Evolutionary conservation across 108 stramenopile species (phyloP).

Genomic region (Pseudonitzschia pungens): DNA sequence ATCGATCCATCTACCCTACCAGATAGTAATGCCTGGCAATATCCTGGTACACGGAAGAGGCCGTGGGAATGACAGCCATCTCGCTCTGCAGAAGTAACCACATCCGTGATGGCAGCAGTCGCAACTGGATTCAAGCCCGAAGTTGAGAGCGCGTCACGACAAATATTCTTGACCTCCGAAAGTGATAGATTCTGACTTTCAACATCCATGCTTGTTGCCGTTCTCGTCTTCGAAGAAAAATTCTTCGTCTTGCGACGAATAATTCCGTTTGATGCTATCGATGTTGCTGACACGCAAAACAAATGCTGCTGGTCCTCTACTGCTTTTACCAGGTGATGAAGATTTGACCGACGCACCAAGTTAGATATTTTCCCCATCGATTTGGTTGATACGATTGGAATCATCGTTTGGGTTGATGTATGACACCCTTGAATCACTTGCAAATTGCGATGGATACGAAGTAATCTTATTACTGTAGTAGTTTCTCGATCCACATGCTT

Average conservation of each 20-base stretch:
- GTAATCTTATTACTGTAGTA: too few relatives aligned
- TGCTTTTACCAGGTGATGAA: background rate
- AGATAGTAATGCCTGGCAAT: background rate
- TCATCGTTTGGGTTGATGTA: too few relatives aligned
- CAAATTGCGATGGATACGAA: too few relatives aligned
- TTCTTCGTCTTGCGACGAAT: background rate
- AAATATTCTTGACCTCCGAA: conserved; percentile 1
- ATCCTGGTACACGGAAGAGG: conserved; percentile 6
- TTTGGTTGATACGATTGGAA: background rate
- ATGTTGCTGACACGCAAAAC: background rate
- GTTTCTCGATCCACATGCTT: too few relatives aligned
- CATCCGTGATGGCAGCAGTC: conserved; percentile 13
- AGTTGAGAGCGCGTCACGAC: conserved; percentile 1
- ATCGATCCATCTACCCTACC: conserved; percentile 1
- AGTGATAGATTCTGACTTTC: background rate
- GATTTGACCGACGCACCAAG: background rate
- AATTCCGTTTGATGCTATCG: background rate
- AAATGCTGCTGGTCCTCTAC: background rate
- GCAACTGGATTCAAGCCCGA: conserved; percentile 3
- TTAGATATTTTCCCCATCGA: background rate
- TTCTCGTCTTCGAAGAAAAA: background rate
- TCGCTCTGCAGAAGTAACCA: conserved; percentile 1
- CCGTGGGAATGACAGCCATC: conserved; percentile 11
- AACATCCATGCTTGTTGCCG: background rate
- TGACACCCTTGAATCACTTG: too few relatives aligned